phyloP scores from a whole-genome alignment of 148 eudicot species.

The Cornus florida region DNA sequence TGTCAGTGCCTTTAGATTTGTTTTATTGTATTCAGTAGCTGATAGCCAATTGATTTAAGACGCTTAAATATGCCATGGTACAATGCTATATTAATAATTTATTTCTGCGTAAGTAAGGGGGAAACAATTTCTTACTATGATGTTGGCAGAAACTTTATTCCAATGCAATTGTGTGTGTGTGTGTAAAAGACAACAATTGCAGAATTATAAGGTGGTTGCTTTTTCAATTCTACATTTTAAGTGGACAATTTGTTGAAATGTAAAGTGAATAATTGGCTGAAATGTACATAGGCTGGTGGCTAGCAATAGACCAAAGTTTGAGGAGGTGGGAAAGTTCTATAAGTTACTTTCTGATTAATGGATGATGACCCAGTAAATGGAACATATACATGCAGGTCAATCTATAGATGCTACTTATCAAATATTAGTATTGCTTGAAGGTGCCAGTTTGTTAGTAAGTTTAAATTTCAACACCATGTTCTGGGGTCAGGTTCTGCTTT shows the following conservation, averaged over 20 bases:
- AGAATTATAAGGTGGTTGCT: background rate
- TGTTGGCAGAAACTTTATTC: background rate
- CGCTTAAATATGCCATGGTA: background rate
- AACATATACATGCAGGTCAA: background rate
- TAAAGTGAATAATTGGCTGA: background rate
- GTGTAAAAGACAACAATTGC: background rate
- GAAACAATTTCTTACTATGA: background rate
- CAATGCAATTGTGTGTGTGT: background rate
- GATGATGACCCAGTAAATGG: no score
- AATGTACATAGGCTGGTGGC: background rate
- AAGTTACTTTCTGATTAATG: no score
- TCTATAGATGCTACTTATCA: conserved; percentile 4
- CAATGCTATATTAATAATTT: background rate
- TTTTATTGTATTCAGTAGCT: background rate
- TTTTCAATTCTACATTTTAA: no score
- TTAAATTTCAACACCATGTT: no score
- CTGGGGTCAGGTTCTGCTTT: background rate
- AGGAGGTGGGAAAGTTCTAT: no score
- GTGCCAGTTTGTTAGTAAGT: background rate
- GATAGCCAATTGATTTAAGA: background rate
- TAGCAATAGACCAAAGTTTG: background rate
- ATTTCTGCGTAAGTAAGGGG: background rate
- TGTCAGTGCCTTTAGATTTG: background rate
- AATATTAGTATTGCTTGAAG: background rate
- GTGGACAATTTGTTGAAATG: background rate